Conservation (phyloP, 2,329 filamentous ascomycete species). For the Aspergillus novoparasiticus region DNA sequence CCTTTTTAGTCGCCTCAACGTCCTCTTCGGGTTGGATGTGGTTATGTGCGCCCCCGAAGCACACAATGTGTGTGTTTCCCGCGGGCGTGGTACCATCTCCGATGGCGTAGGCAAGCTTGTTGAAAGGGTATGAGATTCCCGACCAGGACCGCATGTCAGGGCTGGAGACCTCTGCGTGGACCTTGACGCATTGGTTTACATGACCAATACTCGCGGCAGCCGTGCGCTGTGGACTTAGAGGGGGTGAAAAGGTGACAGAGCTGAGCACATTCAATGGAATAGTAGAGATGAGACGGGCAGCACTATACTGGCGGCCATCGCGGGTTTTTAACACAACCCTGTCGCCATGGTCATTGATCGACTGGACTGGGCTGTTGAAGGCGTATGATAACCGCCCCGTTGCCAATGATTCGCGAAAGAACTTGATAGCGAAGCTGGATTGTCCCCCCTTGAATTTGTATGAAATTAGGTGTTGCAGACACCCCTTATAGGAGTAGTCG, state of each 20-base stretch:
- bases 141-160: constrained; percentile 48
- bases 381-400: constrained; percentile 45
- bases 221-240: constrained; percentile 38
- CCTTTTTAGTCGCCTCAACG: constrained; percentile 36
- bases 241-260: constrained; percentile 45
- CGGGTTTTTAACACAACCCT: constrained; percentile 39
- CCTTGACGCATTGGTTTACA: constrained; percentile 51
- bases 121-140: constrained; percentile 47
- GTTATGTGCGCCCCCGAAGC: constrained; percentile 48
- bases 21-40: constrained; percentile 50
- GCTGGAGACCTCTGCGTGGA: constrained; percentile 49
- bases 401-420: constrained; percentile 48
- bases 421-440: constrained; percentile 48
- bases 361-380: constrained; percentile 44
- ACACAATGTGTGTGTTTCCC: constrained; percentile 53
- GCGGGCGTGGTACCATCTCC: constrained; percentile 50
- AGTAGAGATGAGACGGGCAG: constrained; percentile 42
- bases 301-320: constrained; percentile 32
- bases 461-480: constrained; percentile 43
- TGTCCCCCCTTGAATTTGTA: constrained; percentile 51
- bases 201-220: constrained; percentile 44
- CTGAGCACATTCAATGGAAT: constrained; percentile 51
- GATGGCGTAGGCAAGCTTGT: constrained; percentile 47
- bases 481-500: constrained; percentile 46
- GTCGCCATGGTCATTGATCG: constrained; percentile 30